Evolutionary conservation across 2,329 filamentous ascomycete species (phyloP), one percentile per base, ranked within the genome.

Genomic region (Aspergillus fructus): DNA sequence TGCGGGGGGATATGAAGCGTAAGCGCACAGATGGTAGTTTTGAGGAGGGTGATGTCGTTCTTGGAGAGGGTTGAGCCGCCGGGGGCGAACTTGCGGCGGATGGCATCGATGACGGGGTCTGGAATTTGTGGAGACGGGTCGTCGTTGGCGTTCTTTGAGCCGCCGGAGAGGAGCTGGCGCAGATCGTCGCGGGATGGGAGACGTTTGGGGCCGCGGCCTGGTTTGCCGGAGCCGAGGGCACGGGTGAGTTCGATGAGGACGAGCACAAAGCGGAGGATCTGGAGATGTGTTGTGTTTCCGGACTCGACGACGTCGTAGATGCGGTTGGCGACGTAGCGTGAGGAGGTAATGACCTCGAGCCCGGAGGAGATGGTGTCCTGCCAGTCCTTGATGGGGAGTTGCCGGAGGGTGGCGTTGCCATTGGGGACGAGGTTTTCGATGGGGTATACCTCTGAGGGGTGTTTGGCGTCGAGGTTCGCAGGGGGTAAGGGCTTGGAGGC

Each of bases 371-470:
- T 69, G 30, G 72, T 69, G 27, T 76, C 67, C 49, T 71, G 69
- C 78, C 78, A 81, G 30, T 76, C 74, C 45, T 73, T 70, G 17
- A 79, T 65, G n/a, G 73, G 74, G 55, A 81, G 70, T 45, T 74
- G 69, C 34, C 70, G 70, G 30, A 81, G 71, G 9, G 76, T 78
- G 9, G 73, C 68, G 19, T 68, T 57, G 43, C 77, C 75, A 48
- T 70, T 72, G 4, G 77, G 76, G 8, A 81, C 72, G 45, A 81
- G 70, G 7, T 63, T 62, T 12, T 75, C 72, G 55, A 80, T 60
- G 4, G 74, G 62, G 64, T 81, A 81, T n/a, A 80, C 77, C 30
- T 79, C 73, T 3, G 71, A 67, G 9, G 78, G 78, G 51, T 78
- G 75, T 24, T 70, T 69, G 13, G 77, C 76, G 21, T 68, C 64